Percentiles rank a stretch among this genome's conserved stretches.
phyloP scores from a whole-genome alignment of 768 basidiomycete genomes.

The Rhodocollybia butyracea region DNA sequence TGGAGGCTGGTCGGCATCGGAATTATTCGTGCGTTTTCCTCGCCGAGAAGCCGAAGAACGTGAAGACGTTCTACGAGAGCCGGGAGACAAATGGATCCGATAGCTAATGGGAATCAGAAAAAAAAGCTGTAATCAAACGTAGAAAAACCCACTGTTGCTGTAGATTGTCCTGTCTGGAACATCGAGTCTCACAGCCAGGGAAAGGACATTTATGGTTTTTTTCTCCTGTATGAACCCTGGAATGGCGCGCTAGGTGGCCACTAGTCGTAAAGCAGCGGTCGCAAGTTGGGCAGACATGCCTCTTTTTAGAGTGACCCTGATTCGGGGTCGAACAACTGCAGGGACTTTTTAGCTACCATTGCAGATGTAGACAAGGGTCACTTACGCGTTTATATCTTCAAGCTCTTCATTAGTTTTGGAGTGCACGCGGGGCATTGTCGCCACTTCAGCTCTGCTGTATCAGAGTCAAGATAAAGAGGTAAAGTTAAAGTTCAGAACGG shows the following conservation, averaged over 20 bases:
- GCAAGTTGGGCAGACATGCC: conserved; percentile 70
- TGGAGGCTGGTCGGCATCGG: conserved; percentile 11
- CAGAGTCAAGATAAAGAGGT: background rate
- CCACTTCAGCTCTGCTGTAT: background rate
- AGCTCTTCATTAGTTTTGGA: background rate
- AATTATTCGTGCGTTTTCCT: conserved; percentile 20
- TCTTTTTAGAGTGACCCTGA: conserved; percentile 32
- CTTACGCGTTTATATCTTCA: background rate
- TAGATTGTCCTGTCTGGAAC: conserved; percentile 88
- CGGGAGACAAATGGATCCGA: conserved; percentile 78
- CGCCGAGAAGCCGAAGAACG: conserved; percentile 54
- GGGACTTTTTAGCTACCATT: background rate
- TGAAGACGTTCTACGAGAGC: conserved; percentile 66
- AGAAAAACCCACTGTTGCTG: conserved; percentile 48
- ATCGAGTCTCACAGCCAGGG: conserved; percentile 91
- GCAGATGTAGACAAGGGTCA: no score
- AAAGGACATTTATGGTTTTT: conserved; percentile 92
- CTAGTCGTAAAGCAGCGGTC: conserved; percentile 81
- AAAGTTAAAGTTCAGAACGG: background rate
- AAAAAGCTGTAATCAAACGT: background rate
- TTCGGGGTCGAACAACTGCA: background rate
- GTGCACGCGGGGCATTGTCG: conserved; percentile 5
- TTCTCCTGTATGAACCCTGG: conserved; percentile 89
- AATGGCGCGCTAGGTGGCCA: conserved; percentile 85
- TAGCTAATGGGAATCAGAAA: conserved; percentile 42